These are phyloP conservation scores for Penicillium simplicissimum DNA, from an alignment of 495 filamentous ascomycete genomes.

Conservation along the genomic window DNA sequence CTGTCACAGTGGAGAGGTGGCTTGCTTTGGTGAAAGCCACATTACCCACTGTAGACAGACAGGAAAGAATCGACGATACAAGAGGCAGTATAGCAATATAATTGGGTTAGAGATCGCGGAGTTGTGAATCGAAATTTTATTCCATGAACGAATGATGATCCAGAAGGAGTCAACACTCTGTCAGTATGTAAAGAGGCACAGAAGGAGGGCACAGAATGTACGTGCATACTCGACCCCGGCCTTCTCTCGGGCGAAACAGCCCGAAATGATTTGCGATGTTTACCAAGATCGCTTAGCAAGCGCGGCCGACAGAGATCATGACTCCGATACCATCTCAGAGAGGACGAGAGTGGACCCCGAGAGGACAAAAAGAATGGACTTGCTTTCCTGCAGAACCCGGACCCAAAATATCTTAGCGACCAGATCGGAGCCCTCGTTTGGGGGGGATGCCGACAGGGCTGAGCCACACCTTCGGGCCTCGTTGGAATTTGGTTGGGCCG, in stretches of 20 bases:
- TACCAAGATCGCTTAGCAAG: background rate
- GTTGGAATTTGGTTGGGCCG: conserved; percentile 14
- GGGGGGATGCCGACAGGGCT: conserved; percentile 24
- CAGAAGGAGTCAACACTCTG: conserved; percentile 4
- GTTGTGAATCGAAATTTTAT: background rate
- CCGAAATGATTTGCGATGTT: background rate
- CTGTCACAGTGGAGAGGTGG: conserved; percentile 10
- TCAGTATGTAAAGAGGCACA: background rate
- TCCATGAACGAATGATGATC: background rate
- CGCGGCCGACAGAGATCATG: background rate
- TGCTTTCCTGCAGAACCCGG: background rate
- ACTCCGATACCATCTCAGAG: conserved; percentile 1
- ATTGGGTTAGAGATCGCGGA: background rate
- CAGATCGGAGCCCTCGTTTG: conserved; percentile 22
- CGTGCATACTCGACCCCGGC: background rate
- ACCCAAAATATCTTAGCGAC: conserved; percentile 2
- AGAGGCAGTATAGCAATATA: background rate
- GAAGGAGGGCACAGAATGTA: background rate
- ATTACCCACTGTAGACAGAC: conserved; percentile 1
- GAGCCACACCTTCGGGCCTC: conserved; percentile 26
- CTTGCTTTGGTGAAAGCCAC: conserved; percentile 7
- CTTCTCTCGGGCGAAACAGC: background rate
- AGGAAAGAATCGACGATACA: background rate
- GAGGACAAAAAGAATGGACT: background rate
- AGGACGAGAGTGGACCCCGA: background rate